Percentiles rank a stretch among this genome's conserved stretches.
phyloP scores from a whole-genome alignment of 345 rosid species.

The Rhodamnia rubescens region DNA sequence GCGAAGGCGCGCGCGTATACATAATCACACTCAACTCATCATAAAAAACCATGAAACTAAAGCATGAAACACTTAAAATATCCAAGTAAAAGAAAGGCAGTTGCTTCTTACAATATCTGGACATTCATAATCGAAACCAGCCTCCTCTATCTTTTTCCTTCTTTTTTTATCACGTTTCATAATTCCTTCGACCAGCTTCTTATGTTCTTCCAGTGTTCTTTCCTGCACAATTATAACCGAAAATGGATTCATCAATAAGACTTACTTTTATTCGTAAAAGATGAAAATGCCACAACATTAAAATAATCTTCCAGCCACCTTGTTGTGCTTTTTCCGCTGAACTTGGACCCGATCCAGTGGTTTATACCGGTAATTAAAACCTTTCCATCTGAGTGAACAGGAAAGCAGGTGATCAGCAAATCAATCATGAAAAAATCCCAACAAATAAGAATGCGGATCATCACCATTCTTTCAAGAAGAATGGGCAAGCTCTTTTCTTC shows the following conservation, averaged over 20 bases:
- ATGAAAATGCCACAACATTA: neutral
- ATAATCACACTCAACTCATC: neutral
- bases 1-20: neutral
- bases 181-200: conserved; percentile 56
- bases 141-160: conserved; percentile 59
- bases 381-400: conserved; percentile 59
- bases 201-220: conserved; percentile 79
- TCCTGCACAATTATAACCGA: conserved; percentile 33
- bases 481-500: neutral
- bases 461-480: neutral
- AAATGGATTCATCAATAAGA: neutral
- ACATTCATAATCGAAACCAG: conserved; percentile 79
- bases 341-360: conserved; percentile 58
- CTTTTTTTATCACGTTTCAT: conserved; percentile 53
- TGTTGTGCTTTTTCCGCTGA: conserved; percentile 51
- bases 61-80: neutral
- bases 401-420: neutral
- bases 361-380: conserved; percentile 37
- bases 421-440: neutral
- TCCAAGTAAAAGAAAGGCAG: neutral
- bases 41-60: neutral
- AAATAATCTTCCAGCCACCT: conserved; percentile 26
- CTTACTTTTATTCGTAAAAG: neutral
- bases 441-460: neutral
- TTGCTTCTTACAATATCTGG: conserved; percentile 73